phyloP scores from a whole-genome alignment of 2,329 filamentous ascomycete genomes.

The Grosmannia huntii region DNA sequence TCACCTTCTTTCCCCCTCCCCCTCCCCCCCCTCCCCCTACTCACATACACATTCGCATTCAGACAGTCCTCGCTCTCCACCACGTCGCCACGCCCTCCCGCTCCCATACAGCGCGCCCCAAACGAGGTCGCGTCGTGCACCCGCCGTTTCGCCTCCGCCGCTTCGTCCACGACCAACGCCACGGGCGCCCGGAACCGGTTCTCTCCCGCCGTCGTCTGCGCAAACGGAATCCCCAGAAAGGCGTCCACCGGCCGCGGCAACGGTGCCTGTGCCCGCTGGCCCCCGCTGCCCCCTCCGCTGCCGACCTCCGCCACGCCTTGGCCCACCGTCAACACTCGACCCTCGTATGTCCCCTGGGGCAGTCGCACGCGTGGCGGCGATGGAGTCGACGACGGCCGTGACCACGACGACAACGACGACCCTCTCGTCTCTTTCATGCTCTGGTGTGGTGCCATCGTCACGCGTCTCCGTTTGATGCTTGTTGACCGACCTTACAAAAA shows the following conservation, averaged over 20 bases:
- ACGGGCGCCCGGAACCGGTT: conserved; percentile 33
- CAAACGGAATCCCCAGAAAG: conserved; percentile 38
- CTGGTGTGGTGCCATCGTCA: not conserved
- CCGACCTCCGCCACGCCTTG: conserved; percentile 3
- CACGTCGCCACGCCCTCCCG: conserved; percentile 17
- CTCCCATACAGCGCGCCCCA: conserved; percentile 8
- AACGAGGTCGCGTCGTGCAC: conserved; percentile 5
- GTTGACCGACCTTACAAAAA: not conserved
- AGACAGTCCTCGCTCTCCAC: conserved; percentile 37
- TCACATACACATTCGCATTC: conserved; percentile 32
- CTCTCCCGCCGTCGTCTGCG: conserved; percentile 24
- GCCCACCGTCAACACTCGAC: conserved; percentile 10
- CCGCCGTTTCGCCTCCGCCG: conserved; percentile 1
- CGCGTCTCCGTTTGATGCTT: not conserved
- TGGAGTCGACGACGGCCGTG: not conserved
- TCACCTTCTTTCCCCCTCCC: not conserved
- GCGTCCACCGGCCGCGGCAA: conserved; percentile 23
- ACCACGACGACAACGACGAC: not conserved
- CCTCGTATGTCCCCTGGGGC: conserved; percentile 27
- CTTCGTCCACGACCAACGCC: conserved; percentile 15
- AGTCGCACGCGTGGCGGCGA: conserved; percentile 16
- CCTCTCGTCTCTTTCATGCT: too few species aligned
- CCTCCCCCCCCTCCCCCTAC: conserved; percentile 2
- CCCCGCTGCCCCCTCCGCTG: too few species aligned
- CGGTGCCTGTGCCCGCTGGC: not conserved